These are phyloP conservation scores for Centrapalus pauciflorus DNA, from an alignment of 129 eudicot genomes.

Conservation along the genomic window DNA sequence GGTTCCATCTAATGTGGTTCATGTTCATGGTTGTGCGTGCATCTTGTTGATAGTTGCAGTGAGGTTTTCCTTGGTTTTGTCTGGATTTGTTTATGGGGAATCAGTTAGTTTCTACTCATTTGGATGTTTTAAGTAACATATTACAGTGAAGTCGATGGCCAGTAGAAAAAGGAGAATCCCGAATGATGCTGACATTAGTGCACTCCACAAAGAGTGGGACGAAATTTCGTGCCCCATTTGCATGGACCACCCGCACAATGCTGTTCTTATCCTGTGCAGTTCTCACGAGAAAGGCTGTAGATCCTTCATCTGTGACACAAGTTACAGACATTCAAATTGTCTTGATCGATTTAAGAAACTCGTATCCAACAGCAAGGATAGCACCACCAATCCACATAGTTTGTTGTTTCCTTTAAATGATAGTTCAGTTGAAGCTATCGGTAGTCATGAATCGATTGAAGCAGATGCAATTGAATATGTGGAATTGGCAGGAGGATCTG, in stretches of 20 bases:
- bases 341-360: conserved; percentile 76
- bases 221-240: conserved; percentile 89
- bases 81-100: conserved; percentile 1
- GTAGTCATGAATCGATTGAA: conserved; percentile 2
- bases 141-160: conserved; percentile 75
- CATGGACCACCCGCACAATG: conserved; percentile 99
- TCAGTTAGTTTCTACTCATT: conserved; percentile 32
- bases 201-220: conserved; percentile 84
- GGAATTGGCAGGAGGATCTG: conserved; percentile 28
- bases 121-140: conserved; percentile 41
- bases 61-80: conserved; percentile 12
- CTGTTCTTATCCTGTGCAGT: conserved; percentile 81
- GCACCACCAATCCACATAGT: conserved; percentile 20
- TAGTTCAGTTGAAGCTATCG: conserved; percentile 20
- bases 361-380: conserved; percentile 30
- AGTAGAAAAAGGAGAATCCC: conserved; percentile 77
- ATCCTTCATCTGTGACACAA: conserved; percentile 90
- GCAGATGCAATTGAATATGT: conserved; percentile 20
- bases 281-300: conserved; percentile 85
- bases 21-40: background rate
- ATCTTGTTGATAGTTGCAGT: background rate
- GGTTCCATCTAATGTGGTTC: background rate
- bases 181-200: conserved; percentile 50
- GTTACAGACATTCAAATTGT: conserved; percentile 93
- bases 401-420: conserved; percentile 10